phyloP scores from a whole-genome alignment of 1,284 basidiomycete species.

The Puccinia polysora region DNA sequence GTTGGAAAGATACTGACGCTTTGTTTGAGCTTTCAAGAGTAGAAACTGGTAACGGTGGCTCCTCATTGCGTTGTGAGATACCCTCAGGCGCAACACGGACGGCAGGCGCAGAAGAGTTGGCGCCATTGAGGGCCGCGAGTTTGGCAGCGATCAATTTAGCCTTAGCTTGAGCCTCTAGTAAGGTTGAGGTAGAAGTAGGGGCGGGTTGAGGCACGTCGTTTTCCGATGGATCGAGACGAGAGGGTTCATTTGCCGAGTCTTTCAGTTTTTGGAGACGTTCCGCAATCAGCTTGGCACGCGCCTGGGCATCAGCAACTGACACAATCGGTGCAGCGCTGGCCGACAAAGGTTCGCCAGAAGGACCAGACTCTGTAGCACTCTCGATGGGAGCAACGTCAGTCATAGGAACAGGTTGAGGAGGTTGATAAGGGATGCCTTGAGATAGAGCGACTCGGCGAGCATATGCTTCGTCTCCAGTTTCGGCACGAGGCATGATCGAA shows the following conservation, averaged over 20 bases:
- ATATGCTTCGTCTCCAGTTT: slow-evolving; percentile 46
- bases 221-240: neutral
- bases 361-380: neutral
- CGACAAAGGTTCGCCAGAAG: neutral
- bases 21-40: slow-evolving; percentile 21
- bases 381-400: neutral
- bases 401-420: slow-evolving; percentile 1
- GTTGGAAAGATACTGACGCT: slow-evolving; percentile 25
- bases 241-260: neutral
- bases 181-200: slow-evolving; percentile 5
- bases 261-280: slow-evolving; percentile 40
- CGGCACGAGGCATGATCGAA: slow-evolving; percentile 41
- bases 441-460: slow-evolving; percentile 42
- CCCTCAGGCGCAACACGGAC: neutral
- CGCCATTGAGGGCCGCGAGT: slow-evolving; percentile 35
- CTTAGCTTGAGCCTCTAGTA: slow-evolving; percentile 41
- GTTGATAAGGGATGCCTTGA: slow-evolving; percentile 23
- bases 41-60: neutral
- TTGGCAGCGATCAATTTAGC: slow-evolving; percentile 40
- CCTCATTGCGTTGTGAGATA: neutral
- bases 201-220: neutral
- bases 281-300: slow-evolving; percentile 40
- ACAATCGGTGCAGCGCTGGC: slow-evolving; percentile 11
- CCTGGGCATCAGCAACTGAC: slow-evolving; percentile 42
- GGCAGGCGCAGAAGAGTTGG: neutral